Base-by-base conservation (phyloP, 1,284 basidiomycete species). In the Chiua sp. region DNA sequence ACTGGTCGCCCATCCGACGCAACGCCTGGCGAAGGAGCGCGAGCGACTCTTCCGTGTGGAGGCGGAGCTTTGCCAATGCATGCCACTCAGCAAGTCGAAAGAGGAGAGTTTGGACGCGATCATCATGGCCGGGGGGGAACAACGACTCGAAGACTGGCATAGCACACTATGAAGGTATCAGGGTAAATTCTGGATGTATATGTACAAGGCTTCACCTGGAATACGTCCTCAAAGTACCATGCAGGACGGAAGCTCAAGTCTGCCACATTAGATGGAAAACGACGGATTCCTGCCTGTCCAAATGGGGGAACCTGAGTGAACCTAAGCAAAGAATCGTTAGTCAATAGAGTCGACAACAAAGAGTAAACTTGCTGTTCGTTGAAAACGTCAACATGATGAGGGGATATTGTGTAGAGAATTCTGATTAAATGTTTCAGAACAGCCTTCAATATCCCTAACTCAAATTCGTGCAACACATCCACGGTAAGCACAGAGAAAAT, bases 401-500 rank as follows among this genome's bases (percentile, higher is more conserved):
- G 46, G 26, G 55, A 20, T 3, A 53, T 20, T 4, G 42, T 33
- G 11, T 50, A 47, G 11, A 59, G 30, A 3, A 62, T 56, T 11
- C 55, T 26, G 33, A 64, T 30, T 7, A 64, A 28, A 37, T 64
- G 62, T 35, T 60, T 60, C 20, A 63, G 39, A 6, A 56, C 28
- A 2, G 39, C 23, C 46, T 64, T 64, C 55, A 47, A 22, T 0
- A 64, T 39, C 2, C 62, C 59, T 7, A 63, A 28, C 18, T 64
- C 53, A 26, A 64, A 64, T 44, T 64, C 53, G 23, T 64, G 63
- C 33, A 64, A 18, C 15, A 63, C 22, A 47, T 64, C 51, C 2
- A 64, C 59, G 11, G 37, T 18, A 16, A 59, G 32, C 0, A 30
- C 32, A 2, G 18, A 22, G 13, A 26, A 26, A 28, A 51, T 51